A percentile compares a stretch with the other conserved stretches of the same genome.
These are phyloP conservation scores for Artemisia argyi DNA, from an alignment of 129 eudicot genomes.

Conservation along the genomic window DNA sequence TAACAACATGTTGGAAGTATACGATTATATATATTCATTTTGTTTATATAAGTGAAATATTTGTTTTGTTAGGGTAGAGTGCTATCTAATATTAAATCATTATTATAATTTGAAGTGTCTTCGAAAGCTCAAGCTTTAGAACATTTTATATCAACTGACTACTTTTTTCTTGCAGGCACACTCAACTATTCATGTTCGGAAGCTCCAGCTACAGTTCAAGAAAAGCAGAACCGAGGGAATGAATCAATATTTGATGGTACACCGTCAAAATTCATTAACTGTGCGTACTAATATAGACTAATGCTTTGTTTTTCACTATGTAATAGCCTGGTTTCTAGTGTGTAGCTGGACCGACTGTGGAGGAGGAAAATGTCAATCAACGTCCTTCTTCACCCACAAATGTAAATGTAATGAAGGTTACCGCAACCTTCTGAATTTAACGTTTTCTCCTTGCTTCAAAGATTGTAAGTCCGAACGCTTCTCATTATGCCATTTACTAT, in stretches of 20 bases:
- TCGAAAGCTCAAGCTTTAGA: not conserved
- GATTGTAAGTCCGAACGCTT: conserved; percentile 53
- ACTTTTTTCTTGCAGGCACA: conserved; percentile 46
- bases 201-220: conserved; percentile 49
- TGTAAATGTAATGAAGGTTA: conserved; percentile 68
- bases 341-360: conserved; percentile 84
- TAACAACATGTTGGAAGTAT: too few species aligned
- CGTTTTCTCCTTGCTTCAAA: conserved; percentile 67
- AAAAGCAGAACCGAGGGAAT: conserved; percentile 39
- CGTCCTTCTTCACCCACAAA: conserved; percentile 47
- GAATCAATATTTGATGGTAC: conserved; percentile 73
- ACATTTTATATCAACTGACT: not conserved
- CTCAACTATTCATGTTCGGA: conserved; percentile 48
- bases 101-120: not conserved
- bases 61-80: too few species aligned
- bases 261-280: not conserved
- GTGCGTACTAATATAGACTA: not conserved
- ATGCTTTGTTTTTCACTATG: not conserved
- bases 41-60: too few species aligned
- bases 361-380: conserved; percentile 67
- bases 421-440: conserved; percentile 61
- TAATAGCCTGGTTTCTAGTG: conserved; percentile 35
- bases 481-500: not conserved
- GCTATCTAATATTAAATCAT: too few species aligned
- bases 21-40: too few species aligned